phyloP scores from a whole-genome alignment of 225 moss, liverwort and hornwort species.

The Physcomitrellopsis africana region DNA sequence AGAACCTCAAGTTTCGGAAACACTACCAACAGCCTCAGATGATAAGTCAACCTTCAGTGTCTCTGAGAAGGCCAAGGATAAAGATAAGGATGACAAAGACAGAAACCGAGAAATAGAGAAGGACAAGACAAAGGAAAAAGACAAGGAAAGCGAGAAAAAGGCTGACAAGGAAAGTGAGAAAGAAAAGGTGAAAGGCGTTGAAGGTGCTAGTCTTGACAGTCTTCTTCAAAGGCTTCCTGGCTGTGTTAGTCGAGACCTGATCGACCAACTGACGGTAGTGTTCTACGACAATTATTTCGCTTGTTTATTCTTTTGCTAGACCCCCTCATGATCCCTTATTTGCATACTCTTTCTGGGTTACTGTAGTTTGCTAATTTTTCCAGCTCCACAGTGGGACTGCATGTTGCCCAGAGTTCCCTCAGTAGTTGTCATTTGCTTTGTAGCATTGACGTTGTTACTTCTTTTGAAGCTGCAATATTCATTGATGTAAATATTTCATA shows the following conservation, averaged over 20 bases:
- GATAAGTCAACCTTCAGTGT: conserved; percentile 48
- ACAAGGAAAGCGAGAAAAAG: conserved; percentile 80
- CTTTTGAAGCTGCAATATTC: too few species aligned
- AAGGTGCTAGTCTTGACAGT: conserved; percentile 96
- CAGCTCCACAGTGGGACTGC: too few species aligned
- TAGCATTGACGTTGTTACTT: too few species aligned
- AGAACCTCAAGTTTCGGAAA: conserved; percentile 50
- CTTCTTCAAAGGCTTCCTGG: conserved; percentile 96
- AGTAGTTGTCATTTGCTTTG: too few species aligned
- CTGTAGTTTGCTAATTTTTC: background rate
- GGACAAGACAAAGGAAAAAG: conserved; percentile 77
- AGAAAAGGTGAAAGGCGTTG: conserved; percentile 88
- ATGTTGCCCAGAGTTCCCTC: too few species aligned
- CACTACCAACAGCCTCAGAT: conserved; percentile 39
- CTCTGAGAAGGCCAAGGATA: conserved; percentile 65
- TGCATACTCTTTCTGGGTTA: background rate
- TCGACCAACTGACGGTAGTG: conserved; percentile 92
- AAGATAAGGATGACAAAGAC: conserved; percentile 76
- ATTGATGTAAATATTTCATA: too few species aligned
- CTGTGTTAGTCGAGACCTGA: conserved; percentile 97
- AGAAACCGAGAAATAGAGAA: conserved; percentile 59
- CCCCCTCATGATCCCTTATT: background rate
- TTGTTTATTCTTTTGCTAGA: conserved; percentile 3
- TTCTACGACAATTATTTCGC: background rate
- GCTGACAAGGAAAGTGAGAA: conserved; percentile 76